Base-by-base conservation (phyloP, 225 moss, liverwort and hornwort genomes). In the Bryoerythrophyllum caledonicum region DNA sequence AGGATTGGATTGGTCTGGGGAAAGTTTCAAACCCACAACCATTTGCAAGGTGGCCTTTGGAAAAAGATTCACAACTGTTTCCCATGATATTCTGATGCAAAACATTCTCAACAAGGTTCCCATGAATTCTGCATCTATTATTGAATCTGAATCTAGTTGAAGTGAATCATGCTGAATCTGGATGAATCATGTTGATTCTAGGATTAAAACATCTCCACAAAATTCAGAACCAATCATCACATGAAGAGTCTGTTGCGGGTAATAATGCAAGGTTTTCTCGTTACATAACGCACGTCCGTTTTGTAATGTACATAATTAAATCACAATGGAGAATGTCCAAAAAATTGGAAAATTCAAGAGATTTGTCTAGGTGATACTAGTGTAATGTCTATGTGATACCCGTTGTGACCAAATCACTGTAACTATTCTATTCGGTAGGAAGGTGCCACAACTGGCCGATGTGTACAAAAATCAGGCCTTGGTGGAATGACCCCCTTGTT, bases 21-120 rank as follows among this genome's bases (percentile, higher is more conserved):
- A 63, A 63, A 38, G 63, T 37, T 40, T 63, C 63, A 63, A 63
- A 38, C 4, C 6, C 46, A 46, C 35, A 14, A 12, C 41, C 41
- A 54, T 43, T 41, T 72, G 20, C 20, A 37, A 57, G 57, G 34
- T 63, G 35, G 2, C 20, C 9, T 34, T 43, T 44, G 6, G 3
- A 2, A 51, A 8, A 8, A 4, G 55, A 63, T 54, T 43, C 41
- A 6, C 51, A 8, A 15, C 72, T 67, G 30, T 52, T 67, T 67
- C 28, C 35, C 23, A 32, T 63, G 4, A 54, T 20, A 27, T 53
- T 56, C 15, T 7, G 3, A 15, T 4, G 27, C 38, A 60, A 67
- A 67, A 73, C 73, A 79, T 79, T 79, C 73, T 79, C 21, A 13
- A 30, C 4, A 2, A 9, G 17, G 28, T 30, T 73, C 60, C 73